Evolutionary conservation across 78 protist species (phyloP).

Genomic region (Dictyostelium discoideum): dicty_2.7 NC_007090.3:628501-629000

Average conservation of each 20-base stretch:
- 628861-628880: not conserved
- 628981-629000: conserved; percentile 43
- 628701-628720: not conserved
- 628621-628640: not conserved
- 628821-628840: not conserved
- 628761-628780: not conserved
- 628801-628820: not conserved
- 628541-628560: not conserved
- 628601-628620: not conserved
- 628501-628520: not conserved
- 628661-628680: not conserved
- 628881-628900: not conserved
- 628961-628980: not conserved
- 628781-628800: not conserved
- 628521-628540: not conserved
- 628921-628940: not conserved
- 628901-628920: not conserved
- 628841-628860: not conserved
- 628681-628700: not conserved
- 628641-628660: not conserved
- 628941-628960: not conserved
- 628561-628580: not conserved
- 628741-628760: not conserved
- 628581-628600: not conserved
- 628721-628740: not conserved